These are phyloP conservation scores for Quercus mongolica DNA, from an alignment of 306 rosid genomes.

Conservation along the genomic window DNA sequence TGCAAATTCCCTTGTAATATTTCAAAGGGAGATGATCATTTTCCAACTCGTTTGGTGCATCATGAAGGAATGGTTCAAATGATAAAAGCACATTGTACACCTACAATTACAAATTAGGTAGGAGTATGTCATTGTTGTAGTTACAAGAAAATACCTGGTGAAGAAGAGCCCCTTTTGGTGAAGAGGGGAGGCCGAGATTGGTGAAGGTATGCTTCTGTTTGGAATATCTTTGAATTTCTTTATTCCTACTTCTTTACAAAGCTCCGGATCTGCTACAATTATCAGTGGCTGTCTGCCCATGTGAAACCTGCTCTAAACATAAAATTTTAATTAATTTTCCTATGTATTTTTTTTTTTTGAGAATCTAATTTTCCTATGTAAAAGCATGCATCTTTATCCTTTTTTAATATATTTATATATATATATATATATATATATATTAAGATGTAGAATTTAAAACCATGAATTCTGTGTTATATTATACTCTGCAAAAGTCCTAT, in stretches of 20 bases:
- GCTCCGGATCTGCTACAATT: constrained; percentile 83
- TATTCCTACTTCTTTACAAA: constrained; percentile 80
- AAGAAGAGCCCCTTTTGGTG: constrained; percentile 95
- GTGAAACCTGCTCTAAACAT: constrained; percentile 61
- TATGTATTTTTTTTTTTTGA: too few relatives aligned
- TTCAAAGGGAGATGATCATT: too few relatives aligned
- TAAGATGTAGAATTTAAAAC: neutral
- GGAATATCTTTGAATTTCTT: constrained; percentile 74
- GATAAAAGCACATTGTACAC: too few relatives aligned
- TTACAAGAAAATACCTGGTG: constrained; percentile 41
- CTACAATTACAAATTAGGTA: too few relatives aligned
- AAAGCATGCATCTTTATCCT: neutral
- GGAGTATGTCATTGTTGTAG: too few relatives aligned
- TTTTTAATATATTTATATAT: too few relatives aligned
- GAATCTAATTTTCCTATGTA: neutral
- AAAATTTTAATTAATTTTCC: neutral
- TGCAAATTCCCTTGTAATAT: too few relatives aligned
- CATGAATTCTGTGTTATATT: too few relatives aligned
- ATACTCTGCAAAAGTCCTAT: too few relatives aligned
- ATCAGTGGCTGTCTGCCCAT: constrained; percentile 90
- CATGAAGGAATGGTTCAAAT: too few relatives aligned
- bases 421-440: too few relatives aligned
- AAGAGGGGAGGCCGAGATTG: constrained; percentile 83
- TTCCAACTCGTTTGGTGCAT: too few relatives aligned
- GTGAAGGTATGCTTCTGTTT: constrained; percentile 89